These are phyloP conservation scores for Lachnellula arida DNA, from an alignment of 2,329 filamentous ascomycete species.

Conservation along the genomic window DNA sequence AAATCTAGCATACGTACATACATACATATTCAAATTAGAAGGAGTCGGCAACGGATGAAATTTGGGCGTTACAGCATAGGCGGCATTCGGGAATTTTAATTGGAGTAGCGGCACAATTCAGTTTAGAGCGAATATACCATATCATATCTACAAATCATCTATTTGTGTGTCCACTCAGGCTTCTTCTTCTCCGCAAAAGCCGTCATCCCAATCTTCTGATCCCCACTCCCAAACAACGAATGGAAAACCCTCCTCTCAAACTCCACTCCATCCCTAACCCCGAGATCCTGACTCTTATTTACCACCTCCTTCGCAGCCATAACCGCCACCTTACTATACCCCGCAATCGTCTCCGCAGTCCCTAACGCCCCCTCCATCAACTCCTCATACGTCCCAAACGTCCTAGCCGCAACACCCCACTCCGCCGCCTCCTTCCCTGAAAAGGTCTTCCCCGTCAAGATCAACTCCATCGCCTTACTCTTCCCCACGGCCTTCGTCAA, in stretches of 20 bases:
- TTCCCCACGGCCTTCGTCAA: conserved; percentile 80
- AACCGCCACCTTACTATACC: conserved; percentile 80
- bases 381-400: conserved; percentile 75
- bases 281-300: conserved; percentile 94
- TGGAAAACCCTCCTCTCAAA: conserved; percentile 94
- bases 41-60: background rate
- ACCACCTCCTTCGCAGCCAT: conserved; percentile 96
- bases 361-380: conserved; percentile 75
- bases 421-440: conserved; percentile 76
- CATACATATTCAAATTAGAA: conserved; percentile 10
- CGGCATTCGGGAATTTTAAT: background rate
- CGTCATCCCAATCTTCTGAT: conserved; percentile 96
- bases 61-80: background rate
- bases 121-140: background rate
- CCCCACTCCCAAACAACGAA: conserved; percentile 83
- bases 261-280: conserved; percentile 85
- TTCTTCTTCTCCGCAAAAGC: conserved; percentile 96
- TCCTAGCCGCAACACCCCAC: conserved; percentile 84
- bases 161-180: conserved; percentile 79
- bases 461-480: conserved; percentile 84
- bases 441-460: conserved; percentile 81
- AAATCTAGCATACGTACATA: conserved; percentile 27
- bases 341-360: conserved; percentile 84
- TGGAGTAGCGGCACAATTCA: conserved; percentile 4
- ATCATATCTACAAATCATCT: conserved; percentile 44